A percentile compares a stretch with the other conserved stretches of the same genome.
Conservation (phyloP, 2,329 filamentous ascomycete genomes). For the Colletotrichum eremochloae region DNA sequence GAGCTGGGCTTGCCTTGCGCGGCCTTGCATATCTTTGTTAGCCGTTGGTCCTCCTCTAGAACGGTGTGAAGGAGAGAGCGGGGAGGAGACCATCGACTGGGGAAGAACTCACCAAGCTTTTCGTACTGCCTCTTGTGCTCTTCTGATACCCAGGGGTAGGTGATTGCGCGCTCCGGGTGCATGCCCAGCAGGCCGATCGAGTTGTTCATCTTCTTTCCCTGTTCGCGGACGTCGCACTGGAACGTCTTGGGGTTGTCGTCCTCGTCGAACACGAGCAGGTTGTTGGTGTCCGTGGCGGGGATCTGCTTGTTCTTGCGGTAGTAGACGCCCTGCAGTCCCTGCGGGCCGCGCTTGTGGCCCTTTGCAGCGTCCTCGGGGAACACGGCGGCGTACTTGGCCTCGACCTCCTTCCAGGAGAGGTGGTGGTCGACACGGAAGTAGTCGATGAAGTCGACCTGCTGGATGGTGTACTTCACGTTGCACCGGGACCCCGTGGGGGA, state of each 20-base stretch:
- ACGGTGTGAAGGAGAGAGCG: too few species aligned
- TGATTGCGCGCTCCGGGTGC: slow-evolving; percentile 52
- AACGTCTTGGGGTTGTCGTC: slow-evolving; percentile 41
- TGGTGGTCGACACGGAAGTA: slow-evolving; percentile 43
- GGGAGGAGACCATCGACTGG: background rate
- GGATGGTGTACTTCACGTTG: slow-evolving; percentile 44
- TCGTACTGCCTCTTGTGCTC: slow-evolving; percentile 46
- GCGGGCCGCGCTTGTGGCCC: slow-evolving; percentile 41
- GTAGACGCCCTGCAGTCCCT: slow-evolving; percentile 42
- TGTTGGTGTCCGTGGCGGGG: slow-evolving; percentile 39
- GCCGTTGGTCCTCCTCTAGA: background rate
- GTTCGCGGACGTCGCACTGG: slow-evolving; percentile 45
- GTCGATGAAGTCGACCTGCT: slow-evolving; percentile 44
- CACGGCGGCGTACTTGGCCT: slow-evolving; percentile 41
- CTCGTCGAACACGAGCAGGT: slow-evolving; percentile 43
- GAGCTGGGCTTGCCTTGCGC: slow-evolving; percentile 41
- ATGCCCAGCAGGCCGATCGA: slow-evolving; percentile 48
- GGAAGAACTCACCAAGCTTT: slow-evolving; percentile 46
- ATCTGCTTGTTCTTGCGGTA: slow-evolving; percentile 45
- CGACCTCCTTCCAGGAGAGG: slow-evolving; percentile 43
- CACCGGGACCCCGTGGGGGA: slow-evolving; percentile 41
- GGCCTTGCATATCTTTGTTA: slow-evolving; percentile 22
- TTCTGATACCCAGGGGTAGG: slow-evolving; percentile 50
- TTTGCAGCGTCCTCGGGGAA: slow-evolving; percentile 41
- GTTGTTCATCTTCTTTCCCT: slow-evolving; percentile 45